Base-by-base conservation (phyloP, 2,329 filamentous ascomycete species). In the Fusarium sp. region DNA sequence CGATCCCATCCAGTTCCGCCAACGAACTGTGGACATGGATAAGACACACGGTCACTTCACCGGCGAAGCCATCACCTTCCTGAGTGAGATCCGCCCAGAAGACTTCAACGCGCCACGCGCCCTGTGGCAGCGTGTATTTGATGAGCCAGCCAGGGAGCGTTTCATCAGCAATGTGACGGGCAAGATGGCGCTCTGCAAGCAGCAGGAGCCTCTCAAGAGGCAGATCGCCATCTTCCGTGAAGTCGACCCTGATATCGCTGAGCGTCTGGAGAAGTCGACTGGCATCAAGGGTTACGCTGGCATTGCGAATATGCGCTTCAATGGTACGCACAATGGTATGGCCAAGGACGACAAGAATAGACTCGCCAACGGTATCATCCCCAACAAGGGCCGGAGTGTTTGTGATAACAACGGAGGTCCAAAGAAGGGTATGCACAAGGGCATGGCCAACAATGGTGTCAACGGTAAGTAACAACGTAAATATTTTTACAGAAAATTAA, bases 211-310 rank as follows among this genome's bases (percentile, higher is more conserved):
- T 4, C 83, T 92, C 80, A 91, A 90, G 85, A 83, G 90, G 17
- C 89, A 92, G 80, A 91, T 92, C 67, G 87, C 85, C 61, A 92
- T 92, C 78, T 92, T 92, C 85, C 84, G 90, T 2, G 89, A 92
- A 77, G 90, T 92, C 0, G 87, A 86, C 8, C 83, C 87, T 0
- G 89, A 92, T 58, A 82, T 92, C 31, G 90, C 89, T 0, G 78
- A 81, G 11, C 83, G 89, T 1, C 78, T 92, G 1, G 90, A 92
- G 84, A 91, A 91, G 84, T 88, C 89, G 0, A 91, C 88, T 4
- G 89, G 90, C 0, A 83, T 74, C 5, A 74, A 74, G 14, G 71
- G 71, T 2, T 74, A 74, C 2, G 71, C 72, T 8, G 68, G 71
- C 1, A 74, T 74, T 0, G 44, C 62, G 0, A 40, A 69, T 0